Conservation (phyloP, 805 yeast species). For the Barnettozyma sucrosica region DNA sequence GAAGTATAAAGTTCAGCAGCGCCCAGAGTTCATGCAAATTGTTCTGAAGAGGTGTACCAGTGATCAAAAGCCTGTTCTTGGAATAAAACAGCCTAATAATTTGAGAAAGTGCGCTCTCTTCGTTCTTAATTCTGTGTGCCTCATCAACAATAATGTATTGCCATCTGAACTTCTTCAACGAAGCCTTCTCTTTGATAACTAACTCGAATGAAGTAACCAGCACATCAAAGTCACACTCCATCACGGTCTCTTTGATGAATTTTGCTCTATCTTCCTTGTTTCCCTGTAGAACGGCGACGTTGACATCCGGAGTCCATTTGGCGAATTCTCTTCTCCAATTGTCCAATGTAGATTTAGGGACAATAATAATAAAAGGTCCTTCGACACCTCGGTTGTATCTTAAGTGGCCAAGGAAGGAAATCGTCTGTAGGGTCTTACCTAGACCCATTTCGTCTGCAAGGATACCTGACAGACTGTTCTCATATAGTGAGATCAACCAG, state of each 20-base stretch:
- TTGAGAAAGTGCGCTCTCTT: slow-evolving; percentile 86
- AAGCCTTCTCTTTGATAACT: slow-evolving; percentile 83
- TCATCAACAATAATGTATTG: slow-evolving; percentile 92
- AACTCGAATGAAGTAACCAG: slow-evolving; percentile 88
- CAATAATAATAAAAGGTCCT: slow-evolving; percentile 89
- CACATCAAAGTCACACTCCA: slow-evolving; percentile 82
- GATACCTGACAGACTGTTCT: slow-evolving; percentile 85
- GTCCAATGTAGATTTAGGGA: slow-evolving; percentile 92
- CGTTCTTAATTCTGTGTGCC: slow-evolving; percentile 95
- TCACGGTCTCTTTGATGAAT: slow-evolving; percentile 51
- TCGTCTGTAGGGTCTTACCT: slow-evolving; percentile 93
- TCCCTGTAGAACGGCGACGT: slow-evolving; percentile 82
- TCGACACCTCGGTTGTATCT: slow-evolving; percentile 71
- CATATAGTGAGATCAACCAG: slow-evolving; percentile 87
- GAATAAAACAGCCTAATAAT: slow-evolving; percentile 87
- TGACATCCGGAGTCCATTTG: slow-evolving; percentile 94
- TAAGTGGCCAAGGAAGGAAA: slow-evolving; percentile 83
- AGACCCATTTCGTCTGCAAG: slow-evolving; percentile 98
- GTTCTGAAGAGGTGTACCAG: slow-evolving; percentile 95
- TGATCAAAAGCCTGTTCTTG: slow-evolving; percentile 74
- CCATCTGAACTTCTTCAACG: slow-evolving; percentile 81
- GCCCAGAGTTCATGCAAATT: slow-evolving; percentile 97
- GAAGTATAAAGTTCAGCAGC: slow-evolving; percentile 76
- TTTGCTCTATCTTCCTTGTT: slow-evolving; percentile 71
- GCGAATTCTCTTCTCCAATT: slow-evolving; percentile 95